A percentile compares a stretch with the other conserved stretches of the same genome.
Evolutionary conservation across 768 basidiomycete genomes (phyloP).

Genomic region (Psilocybe cubensis): DNA sequence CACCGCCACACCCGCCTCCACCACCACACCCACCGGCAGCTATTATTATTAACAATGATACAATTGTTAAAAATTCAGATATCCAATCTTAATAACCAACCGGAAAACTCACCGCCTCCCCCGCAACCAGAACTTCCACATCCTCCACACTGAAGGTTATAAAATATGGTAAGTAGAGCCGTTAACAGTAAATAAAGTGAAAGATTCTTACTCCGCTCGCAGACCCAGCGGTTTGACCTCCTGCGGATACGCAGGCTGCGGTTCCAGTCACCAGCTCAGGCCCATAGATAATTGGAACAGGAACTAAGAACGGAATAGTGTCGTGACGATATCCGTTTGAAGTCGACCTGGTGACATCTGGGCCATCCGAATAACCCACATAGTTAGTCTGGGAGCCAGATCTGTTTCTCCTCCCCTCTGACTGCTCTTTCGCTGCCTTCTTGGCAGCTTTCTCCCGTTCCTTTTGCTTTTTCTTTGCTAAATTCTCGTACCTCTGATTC

Average conservation of each 20-base stretch:
- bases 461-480: slow-evolving; percentile 14
- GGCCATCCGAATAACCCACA: background rate
- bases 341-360: background rate
- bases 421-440: slow-evolving; percentile 11
- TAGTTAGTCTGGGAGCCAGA: background rate
- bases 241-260: slow-evolving; percentile 13
- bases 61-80: background rate
- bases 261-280: background rate
- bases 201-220: slow-evolving; percentile 3
- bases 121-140: background rate
- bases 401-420: background rate
- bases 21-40: slow-evolving; percentile 1
- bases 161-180: background rate
- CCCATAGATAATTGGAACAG: slow-evolving; percentile 38
- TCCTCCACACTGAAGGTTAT: slow-evolving; percentile 3
- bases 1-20: background rate
- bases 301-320: slow-evolving; percentile 38
- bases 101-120: slow-evolving; percentile 5
- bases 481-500: slow-evolving; percentile 12
- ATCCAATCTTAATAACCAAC: background rate
- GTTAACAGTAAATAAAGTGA: background rate
- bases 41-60: background rate
- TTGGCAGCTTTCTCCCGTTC: slow-evolving; percentile 3
- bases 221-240: slow-evolving; percentile 12
- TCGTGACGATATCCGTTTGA: background rate